Evolutionary conservation across 2,329 filamentous ascomycete species (phyloP).

Genomic region (Fonsecaea monophora): DNA sequence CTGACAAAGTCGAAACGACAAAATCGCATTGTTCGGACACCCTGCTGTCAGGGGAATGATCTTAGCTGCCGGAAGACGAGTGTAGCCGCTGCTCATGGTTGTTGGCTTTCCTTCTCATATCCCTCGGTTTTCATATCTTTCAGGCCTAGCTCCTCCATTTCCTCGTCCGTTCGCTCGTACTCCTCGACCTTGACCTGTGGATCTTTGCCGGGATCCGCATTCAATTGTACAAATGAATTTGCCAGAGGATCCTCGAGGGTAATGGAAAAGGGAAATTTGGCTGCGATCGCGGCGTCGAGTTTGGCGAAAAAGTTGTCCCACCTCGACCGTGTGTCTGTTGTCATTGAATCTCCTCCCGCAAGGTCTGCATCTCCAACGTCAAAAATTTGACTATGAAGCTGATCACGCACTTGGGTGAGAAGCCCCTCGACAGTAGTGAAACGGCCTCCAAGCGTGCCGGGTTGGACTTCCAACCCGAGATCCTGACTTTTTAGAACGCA

Average conservation of each 20-base stretch:
- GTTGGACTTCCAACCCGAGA: conserved; percentile 84
- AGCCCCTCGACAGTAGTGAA: conserved; percentile 98
- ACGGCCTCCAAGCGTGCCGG: conserved; percentile 90
- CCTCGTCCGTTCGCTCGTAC: conserved; percentile 86
- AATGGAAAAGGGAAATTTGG: conserved; percentile 80
- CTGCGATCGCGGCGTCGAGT: conserved; percentile 78
- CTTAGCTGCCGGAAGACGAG: background rate
- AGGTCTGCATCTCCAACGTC: conserved; percentile 66
- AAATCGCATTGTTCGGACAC: background rate
- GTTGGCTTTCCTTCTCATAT: conserved; percentile 68
- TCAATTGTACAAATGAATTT: conserved; percentile 90
- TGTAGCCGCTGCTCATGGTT: background rate
- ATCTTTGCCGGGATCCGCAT: conserved; percentile 71
- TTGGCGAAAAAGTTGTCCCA: conserved; percentile 84
- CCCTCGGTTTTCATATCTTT: conserved; percentile 91
- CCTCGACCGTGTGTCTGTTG: conserved; percentile 66
- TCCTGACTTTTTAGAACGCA: conserved; percentile 88
- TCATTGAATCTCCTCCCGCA: conserved; percentile 79
- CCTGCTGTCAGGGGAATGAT: background rate
- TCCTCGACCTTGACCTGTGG: conserved; percentile 80
- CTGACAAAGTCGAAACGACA: background rate
- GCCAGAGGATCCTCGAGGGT: conserved; percentile 87
- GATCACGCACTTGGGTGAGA: conserved; percentile 87
- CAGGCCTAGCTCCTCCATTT: conserved; percentile 91
- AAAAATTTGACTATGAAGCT: conserved; percentile 88